Conservation (phyloP, 345 rosid genomes). For the Aethionema arabicum region DNA sequence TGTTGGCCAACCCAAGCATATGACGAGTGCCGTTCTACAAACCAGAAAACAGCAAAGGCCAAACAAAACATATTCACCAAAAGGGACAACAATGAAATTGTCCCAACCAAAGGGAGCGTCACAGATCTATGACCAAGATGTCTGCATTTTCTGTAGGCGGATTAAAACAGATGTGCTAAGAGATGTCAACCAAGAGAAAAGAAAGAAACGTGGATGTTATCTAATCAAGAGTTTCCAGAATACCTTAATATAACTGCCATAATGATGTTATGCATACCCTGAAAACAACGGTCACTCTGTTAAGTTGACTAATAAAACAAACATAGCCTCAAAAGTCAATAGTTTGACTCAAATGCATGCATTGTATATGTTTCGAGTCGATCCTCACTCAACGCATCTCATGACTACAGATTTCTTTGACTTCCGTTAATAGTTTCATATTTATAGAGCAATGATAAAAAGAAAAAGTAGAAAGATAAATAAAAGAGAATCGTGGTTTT, state of each 20-base stretch:
- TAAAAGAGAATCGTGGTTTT: too few relatives aligned
- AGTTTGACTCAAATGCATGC: not conserved
- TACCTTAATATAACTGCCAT: conserved; percentile 69
- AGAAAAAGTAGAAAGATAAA: too few relatives aligned
- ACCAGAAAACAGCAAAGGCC: conserved; percentile 79
- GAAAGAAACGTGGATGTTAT: not conserved
- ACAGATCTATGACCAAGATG: conserved; percentile 53
- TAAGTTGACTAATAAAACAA: not conserved
- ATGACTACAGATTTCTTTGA: not conserved
- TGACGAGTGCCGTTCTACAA: conserved; percentile 54
- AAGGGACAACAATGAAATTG: conserved; percentile 62
- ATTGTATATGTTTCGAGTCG: not conserved
- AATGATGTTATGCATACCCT: conserved; percentile 93
- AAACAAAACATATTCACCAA: conserved; percentile 52
- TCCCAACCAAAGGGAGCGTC: conserved; percentile 66
- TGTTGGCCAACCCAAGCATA: conserved; percentile 96
- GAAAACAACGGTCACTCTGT: conserved; percentile 35
- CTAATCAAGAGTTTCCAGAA: not conserved
- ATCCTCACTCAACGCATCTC: not conserved
- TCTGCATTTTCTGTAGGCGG: conserved; percentile 57
- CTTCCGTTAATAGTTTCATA: not conserved
- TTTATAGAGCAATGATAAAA: not conserved
- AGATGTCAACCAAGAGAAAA: conserved; percentile 19
- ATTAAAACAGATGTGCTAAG: conserved; percentile 19
- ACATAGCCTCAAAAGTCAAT: not conserved